Evolutionary conservation across 139 green algal genomes (phyloP), one percentile per base, ranked within the genome.

Genomic region (Haematococcus lacustris): DNA sequence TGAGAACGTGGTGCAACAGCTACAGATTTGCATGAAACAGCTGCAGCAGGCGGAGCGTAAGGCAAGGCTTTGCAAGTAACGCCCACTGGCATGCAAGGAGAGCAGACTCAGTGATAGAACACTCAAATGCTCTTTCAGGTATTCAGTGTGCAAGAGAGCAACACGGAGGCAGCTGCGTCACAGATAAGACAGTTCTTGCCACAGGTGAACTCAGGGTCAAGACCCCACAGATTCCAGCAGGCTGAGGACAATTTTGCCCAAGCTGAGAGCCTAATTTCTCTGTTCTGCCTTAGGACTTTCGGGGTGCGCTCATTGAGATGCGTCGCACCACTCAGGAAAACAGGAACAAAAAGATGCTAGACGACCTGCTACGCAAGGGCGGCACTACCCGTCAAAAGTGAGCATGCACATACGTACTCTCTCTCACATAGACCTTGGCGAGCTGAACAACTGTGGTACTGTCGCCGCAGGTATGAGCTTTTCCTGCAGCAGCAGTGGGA

Each of bases 401-500:
- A 63, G 30, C 9, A 9, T n/a, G n/a, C n/a, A n/a, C n/a, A n/a
- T n/a, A n/a, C n/a, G n/a, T n/a, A n/a, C n/a, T n/a, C n/a, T n/a
- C n/a, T n/a, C n/a, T n/a, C n/a, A n/a, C n/a, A n/a, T n/a, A n/a
- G n/a, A n/a, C n/a, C n/a, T n/a, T n/a, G n/a, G n/a, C n/a, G n/a
- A n/a, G n/a, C n/a, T n/a, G n/a, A n/a, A n/a, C n/a, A n/a, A n/a
- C n/a, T n/a, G n/a, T n/a, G n/a, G n/a, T n/a, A n/a, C n/a, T n/a
- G n/a, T n/a, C 25, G 28, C 40, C 26, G 17, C n/a, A 78, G 68
- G 72, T 82, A 78, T 57, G 77, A 82, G 3, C 60, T 78, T 26
- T 78, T 71, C 60, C 50, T 82, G 51, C 43, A 73, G 61, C 78
- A 84, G 71, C 78, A 84, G 65, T 84, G 78, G 78, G 74, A 79